phyloP scores from a whole-genome alignment of 306 rosid species.

The Fragaria nilgerrensis region DNA sequence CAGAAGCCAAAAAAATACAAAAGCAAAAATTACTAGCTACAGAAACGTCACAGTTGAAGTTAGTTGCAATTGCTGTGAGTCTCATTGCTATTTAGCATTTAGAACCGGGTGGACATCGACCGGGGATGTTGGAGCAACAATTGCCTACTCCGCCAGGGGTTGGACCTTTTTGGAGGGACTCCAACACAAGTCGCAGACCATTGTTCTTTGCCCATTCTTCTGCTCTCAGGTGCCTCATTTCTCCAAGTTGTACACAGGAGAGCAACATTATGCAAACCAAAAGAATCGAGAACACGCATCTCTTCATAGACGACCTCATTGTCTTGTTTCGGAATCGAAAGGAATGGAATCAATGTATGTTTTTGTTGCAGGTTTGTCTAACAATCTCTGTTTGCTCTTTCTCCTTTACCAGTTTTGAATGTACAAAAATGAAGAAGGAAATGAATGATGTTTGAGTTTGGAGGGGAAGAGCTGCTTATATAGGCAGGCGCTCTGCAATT shows the following conservation, averaged over 20 bases:
- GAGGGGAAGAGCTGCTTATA: slow-evolving; percentile 4
- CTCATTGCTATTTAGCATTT: not conserved
- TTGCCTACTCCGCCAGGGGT: slow-evolving; percentile 27
- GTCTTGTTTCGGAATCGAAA: not conserved
- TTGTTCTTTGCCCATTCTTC: slow-evolving; percentile 34
- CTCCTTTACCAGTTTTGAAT: not conserved
- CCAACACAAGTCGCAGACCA: slow-evolving; percentile 34
- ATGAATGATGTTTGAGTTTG: slow-evolving; percentile 8
- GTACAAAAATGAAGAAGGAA: not conserved
- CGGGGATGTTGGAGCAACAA: slow-evolving; percentile 34
- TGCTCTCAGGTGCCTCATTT: slow-evolving; percentile 38
- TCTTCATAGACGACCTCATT: slow-evolving; percentile 27
- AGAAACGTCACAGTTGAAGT: not conserved
- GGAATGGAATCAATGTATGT: not conserved
- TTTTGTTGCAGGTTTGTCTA: not conserved
- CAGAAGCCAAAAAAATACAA: not conserved
- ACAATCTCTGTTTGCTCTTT: not conserved
- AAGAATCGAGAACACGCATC: slow-evolving; percentile 24
- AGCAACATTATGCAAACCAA: slow-evolving; percentile 30
- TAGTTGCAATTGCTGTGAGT: not conserved
- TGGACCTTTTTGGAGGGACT: slow-evolving; percentile 38
- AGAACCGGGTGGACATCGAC: slow-evolving; percentile 9
- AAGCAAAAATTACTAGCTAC: not conserved
- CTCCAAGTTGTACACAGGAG: slow-evolving; percentile 34
- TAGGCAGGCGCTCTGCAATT: not conserved